phyloP scores from a whole-genome alignment of 768 basidiomycete species.

The Lentinus brumalis region DNA sequence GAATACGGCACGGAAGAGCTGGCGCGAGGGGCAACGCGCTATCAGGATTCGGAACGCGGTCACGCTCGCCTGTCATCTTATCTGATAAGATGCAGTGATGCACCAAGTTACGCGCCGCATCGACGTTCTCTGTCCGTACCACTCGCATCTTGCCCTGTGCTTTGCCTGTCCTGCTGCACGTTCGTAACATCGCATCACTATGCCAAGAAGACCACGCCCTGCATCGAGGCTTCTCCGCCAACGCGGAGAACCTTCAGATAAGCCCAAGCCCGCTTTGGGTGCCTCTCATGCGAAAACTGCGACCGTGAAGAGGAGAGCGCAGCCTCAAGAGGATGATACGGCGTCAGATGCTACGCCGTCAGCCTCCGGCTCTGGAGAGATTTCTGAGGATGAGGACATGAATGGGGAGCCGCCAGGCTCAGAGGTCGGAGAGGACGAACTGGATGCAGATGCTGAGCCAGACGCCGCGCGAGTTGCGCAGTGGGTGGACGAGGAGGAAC shows the following conservation, averaged over 20 bases:
- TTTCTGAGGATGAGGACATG: slow-evolving; percentile 5
- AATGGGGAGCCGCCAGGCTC: slow-evolving; percentile 34
- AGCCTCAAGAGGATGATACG: slow-evolving; percentile 2
- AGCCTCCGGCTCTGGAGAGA: background rate
- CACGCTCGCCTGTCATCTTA: background rate
- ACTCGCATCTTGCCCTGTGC: background rate
- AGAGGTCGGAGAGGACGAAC: slow-evolving; percentile 13
- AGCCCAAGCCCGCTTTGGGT: background rate
- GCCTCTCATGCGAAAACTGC: background rate
- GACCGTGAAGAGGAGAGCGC: background rate
- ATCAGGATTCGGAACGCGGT: background rate
- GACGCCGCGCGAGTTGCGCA: slow-evolving; percentile 62
- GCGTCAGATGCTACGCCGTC: slow-evolving; percentile 6
- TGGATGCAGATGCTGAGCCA: slow-evolving; percentile 28
- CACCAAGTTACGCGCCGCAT: no score
- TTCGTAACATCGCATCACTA: slow-evolving; percentile 20
- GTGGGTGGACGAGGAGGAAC: slow-evolving; percentile 56
- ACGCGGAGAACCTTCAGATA: background rate
- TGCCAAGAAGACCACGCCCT: slow-evolving; percentile 44
- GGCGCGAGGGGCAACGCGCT: background rate
- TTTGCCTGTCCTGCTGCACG: background rate
- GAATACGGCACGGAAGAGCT: background rate
- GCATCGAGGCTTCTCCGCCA: slow-evolving; percentile 29
- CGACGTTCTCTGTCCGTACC: background rate
- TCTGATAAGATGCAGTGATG: no score